Conservation (phyloP, 106 monocot genomes). For the Narthecium ossifragum region DNA sequence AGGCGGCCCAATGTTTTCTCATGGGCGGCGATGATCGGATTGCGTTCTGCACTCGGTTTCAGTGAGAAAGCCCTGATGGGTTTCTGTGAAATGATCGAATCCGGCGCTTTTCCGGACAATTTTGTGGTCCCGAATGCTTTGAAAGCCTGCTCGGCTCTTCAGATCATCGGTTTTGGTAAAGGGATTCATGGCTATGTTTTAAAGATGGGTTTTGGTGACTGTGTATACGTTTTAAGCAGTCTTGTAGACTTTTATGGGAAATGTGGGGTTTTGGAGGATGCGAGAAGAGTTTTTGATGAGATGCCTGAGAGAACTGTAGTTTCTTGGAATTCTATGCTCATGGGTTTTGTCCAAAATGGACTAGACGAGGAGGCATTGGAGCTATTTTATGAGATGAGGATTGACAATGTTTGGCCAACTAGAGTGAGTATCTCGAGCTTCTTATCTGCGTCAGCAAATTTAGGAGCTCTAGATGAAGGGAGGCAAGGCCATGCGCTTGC, state of each 20-base stretch:
- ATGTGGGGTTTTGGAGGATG: constrained; percentile 31
- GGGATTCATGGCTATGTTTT: constrained; percentile 35
- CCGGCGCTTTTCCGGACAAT: constrained; percentile 29
- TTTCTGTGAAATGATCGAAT: constrained; percentile 31
- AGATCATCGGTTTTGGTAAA: constrained; percentile 14
- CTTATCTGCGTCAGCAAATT: constrained; percentile 34
- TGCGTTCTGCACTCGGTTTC: constrained; percentile 21
- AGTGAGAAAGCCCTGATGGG: constrained; percentile 19
- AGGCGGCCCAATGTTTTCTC: constrained; percentile 33
- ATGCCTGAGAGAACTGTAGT: constrained; percentile 50
- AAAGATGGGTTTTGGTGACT: constrained; percentile 27
- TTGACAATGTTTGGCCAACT: constrained; percentile 22
- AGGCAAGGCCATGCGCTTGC: constrained; percentile 42
- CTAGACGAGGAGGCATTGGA: constrained; percentile 24
- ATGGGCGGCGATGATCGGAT: constrained; percentile 50
- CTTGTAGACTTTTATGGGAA: constrained; percentile 52
- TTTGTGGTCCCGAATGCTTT: constrained; percentile 41
- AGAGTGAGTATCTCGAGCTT: constrained; percentile 34
- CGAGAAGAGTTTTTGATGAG: constrained; percentile 31
- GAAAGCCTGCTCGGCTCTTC: constrained; percentile 34
- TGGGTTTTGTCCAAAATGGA: constrained; percentile 25
- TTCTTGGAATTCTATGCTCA: constrained; percentile 49
- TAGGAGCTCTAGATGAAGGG: constrained; percentile 31
- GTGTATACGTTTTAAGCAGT: constrained; percentile 40
- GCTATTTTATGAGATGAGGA: constrained; percentile 32